Base-by-base conservation (phyloP, 768 basidiomycete species). In the Mycena kentingensis region DNA sequence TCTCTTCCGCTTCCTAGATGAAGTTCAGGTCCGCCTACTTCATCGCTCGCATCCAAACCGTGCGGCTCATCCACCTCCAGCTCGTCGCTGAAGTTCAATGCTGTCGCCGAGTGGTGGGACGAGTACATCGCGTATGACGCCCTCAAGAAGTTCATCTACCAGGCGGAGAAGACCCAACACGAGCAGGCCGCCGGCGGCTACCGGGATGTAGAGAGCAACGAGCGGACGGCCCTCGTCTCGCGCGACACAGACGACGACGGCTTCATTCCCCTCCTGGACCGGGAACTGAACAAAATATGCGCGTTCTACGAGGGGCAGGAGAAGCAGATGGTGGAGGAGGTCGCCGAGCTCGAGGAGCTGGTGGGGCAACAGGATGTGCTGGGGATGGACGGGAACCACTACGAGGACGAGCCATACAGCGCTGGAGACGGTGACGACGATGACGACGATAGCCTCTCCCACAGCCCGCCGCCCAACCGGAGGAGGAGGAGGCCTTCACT, bases 61-160 rank as follows among this genome's bases (percentile, higher is more conserved):
- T 25, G 27, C 43, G 29, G 53, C 50, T 22, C 24, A 24, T 28
- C n/a, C 2, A 22, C 28, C 7, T 50, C 1, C 49, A 90, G 88
- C 62, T 89, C 88, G 27, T 88, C 90, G 8, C 79, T 94, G 63
- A 90, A 92, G 68, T 94, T 94, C 71, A 95, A 95, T 61, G 89
- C 91, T 3, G 88, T 93, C 22, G 77, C 91, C 0, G 92, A 95
- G 45, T 94, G 92, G 92, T 90, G 88, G 86, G 89, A 92, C 55
- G 87, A 93, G 44, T 95, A 95, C 66, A 90, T 95, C 38, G 82
- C 87, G 85, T 95, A 95, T 65, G 91, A 90, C 67, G 74, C 81
- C 4, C 75, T 94, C 60, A 94, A 93, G 71, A 89, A 88, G 58
- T 80, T 81, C 55, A 87, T 95, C 29, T 94, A 94, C 74, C 85